Evolutionary conservation across 176 grass and related monocot species (phyloP).

Genomic region (Hyparrhenia diplandra): DNA sequence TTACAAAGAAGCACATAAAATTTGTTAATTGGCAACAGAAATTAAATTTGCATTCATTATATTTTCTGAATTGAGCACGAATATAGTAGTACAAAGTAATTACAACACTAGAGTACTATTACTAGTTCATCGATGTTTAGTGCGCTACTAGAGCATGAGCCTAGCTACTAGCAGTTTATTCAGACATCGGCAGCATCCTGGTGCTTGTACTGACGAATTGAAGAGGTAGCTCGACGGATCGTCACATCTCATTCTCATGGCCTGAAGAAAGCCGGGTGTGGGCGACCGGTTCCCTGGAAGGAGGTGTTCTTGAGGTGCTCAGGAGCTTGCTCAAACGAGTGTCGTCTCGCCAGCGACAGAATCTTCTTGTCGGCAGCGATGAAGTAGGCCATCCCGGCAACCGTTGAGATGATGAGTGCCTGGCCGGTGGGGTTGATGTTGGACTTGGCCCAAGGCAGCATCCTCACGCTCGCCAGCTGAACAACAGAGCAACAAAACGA

Average conservation of each 20-base stretch:
- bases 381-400: conserved; percentile 74
- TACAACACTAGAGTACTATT: background rate
- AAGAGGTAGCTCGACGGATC: background rate
- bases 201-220: background rate
- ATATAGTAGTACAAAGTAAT: background rate
- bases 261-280: conserved; percentile 28
- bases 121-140: background rate
- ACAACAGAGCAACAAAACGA: background rate
- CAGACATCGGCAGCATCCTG: background rate
- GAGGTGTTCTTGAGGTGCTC: conserved; percentile 45
- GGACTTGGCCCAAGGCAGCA: conserved; percentile 71
- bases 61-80: background rate
- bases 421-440: conserved; percentile 70
- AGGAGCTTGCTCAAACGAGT: conserved; percentile 34
- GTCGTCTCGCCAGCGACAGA: conserved; percentile 44
- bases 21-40: background rate
- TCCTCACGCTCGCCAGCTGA: conserved; percentile 74
- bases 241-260: background rate
- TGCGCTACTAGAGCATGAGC: background rate
- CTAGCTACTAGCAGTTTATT: background rate
- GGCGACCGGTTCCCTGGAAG: conserved; percentile 12
- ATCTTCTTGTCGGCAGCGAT: conserved; percentile 75
- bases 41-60: background rate
- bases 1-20: background rate
- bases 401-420: conserved; percentile 62